A percentile compares a stretch with the other conserved stretches of the same genome.
Evolutionary conservation across 257 asterid species (phyloP).

Genomic region (Linderniella brevidens): DNA sequence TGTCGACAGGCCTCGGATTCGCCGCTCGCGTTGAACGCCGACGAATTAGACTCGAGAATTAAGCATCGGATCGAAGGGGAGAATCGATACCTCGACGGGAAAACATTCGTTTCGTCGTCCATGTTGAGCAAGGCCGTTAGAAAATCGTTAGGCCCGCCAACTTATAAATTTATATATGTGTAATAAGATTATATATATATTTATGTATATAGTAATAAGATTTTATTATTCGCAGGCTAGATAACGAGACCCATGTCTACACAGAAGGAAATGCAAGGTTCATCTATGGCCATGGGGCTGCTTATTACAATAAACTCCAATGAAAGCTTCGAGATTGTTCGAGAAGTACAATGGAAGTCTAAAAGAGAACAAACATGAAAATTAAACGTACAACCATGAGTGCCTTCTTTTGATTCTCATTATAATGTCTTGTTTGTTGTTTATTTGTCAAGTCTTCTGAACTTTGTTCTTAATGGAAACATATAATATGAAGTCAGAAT

Average conservation of each 20-base stretch:
- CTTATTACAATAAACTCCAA: too few relatives aligned
- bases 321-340: too few relatives aligned
- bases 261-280: slow-evolving; percentile 90
- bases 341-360: too few relatives aligned
- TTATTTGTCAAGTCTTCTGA: too few relatives aligned
- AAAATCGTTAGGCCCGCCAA: slow-evolving; percentile 36
- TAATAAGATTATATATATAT: too few relatives aligned
- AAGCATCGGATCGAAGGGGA: slow-evolving; percentile 87
- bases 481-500: too few relatives aligned
- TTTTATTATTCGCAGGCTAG: slow-evolving; percentile 26
- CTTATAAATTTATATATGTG: not conserved
- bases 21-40: slow-evolving; percentile 67
- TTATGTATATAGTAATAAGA: too few relatives aligned
- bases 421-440: too few relatives aligned
- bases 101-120: slow-evolving; percentile 75
- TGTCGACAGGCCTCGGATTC: slow-evolving; percentile 69
- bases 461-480: too few relatives aligned
- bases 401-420: too few relatives aligned
- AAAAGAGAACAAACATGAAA: too few relatives aligned
- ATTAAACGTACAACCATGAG: too few relatives aligned
- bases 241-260: slow-evolving; percentile 80
- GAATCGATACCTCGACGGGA: slow-evolving; percentile 60
- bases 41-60: slow-evolving; percentile 64
- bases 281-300: slow-evolving; percentile 88
- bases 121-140: slow-evolving; percentile 76